Evolutionary conservation across 257 asterid genomes (phyloP).

Genomic region (Catharanthus roseus): DNA sequence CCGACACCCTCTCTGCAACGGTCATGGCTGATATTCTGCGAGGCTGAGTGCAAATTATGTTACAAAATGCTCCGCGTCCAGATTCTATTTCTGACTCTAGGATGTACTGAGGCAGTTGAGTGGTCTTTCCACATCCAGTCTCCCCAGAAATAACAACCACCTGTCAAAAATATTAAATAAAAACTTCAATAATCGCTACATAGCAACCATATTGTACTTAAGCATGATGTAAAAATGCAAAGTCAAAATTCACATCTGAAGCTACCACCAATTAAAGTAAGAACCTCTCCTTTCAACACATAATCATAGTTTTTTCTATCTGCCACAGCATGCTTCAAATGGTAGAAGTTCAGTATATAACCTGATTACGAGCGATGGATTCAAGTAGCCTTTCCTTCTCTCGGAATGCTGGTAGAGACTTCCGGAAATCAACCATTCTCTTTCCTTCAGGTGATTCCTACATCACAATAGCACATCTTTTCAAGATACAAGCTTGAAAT

Average conservation of each 20-base stretch:
- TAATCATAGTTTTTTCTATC: conserved; percentile 2
- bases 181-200: neutral
- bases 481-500: neutral
- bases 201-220: neutral
- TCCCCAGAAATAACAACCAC: conserved; percentile 97
- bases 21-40: conserved; percentile 96
- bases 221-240: neutral
- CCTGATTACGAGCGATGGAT: conserved; percentile 96
- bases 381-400: conserved; percentile 95
- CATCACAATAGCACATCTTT: conserved; percentile 13
- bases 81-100: conserved; percentile 94
- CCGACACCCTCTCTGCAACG: conserved; percentile 91
- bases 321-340: conserved; percentile 9
- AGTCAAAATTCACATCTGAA: neutral
- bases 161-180: conserved; percentile 31
- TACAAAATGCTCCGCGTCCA: conserved; percentile 98
- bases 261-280: neutral
- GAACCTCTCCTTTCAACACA: neutral
- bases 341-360: conserved; percentile 20
- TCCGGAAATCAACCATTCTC: conserved; percentile 77
- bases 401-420: conserved; percentile 82
- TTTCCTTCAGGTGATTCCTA: conserved; percentile 97
- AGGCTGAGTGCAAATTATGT: conserved; percentile 96
- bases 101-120: conserved; percentile 95
- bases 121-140: conserved; percentile 99